Evolutionary conservation across 345 rosid species (phyloP).

Genomic region (Triadica sebifera): DNA sequence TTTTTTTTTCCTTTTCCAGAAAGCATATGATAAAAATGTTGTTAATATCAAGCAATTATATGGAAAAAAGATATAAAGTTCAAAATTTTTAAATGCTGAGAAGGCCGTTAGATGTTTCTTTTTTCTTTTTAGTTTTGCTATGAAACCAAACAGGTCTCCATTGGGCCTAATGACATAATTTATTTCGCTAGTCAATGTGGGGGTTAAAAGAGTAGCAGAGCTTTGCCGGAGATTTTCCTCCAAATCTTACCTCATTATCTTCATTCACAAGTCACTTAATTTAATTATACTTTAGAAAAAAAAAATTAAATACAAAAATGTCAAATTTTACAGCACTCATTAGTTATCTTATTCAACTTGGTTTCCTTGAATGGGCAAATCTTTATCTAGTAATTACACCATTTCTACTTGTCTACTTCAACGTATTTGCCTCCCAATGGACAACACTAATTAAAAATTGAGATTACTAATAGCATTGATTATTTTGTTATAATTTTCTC

Average conservation of each 20-base stretch:
- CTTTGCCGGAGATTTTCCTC: constrained; percentile 19
- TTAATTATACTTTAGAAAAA: not conserved
- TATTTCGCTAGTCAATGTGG: constrained; percentile 23
- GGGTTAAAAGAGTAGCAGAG: constrained; percentile 19
- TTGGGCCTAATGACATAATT: constrained; percentile 9
- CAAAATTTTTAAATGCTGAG: too few species aligned
- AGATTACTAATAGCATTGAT: too few species aligned
- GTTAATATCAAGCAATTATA: too few species aligned
- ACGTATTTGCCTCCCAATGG: constrained; percentile 9
- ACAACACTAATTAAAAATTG: not conserved
- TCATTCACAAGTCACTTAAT: constrained; percentile 22
- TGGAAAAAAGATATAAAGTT: too few species aligned
- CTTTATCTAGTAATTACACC: not conserved
- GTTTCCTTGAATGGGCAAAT: not conserved
- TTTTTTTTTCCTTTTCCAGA: too few species aligned
- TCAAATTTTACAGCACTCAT: not conserved
- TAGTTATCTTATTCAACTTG: constrained; percentile 3
- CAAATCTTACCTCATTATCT: constrained; percentile 34
- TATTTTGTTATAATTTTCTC: too few species aligned
- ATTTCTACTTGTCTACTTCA: not conserved
- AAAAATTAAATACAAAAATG: not conserved
- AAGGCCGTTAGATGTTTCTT: too few species aligned
- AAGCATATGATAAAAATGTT: too few species aligned
- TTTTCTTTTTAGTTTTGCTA: too few species aligned
- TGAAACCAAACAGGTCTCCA: too few species aligned